Conservation (phyloP, 768 basidiomycete species). For the Strobilomyces dryophilus region DNA sequence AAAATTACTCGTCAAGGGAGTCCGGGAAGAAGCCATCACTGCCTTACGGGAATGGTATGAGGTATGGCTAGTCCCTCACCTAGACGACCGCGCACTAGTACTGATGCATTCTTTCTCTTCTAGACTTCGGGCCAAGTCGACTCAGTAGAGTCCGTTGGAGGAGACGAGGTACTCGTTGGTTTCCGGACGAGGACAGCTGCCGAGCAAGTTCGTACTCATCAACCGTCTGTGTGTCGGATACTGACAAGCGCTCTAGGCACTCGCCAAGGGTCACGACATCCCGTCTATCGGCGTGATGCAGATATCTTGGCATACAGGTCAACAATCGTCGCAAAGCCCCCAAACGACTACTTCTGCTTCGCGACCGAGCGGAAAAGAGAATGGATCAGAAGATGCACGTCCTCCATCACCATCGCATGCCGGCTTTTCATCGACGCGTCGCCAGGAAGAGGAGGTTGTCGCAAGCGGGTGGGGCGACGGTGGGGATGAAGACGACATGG, state of each 20-base stretch:
- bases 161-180: conserved; percentile 56
- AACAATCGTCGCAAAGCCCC: conserved; percentile 19
- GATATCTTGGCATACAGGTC: conserved; percentile 59
- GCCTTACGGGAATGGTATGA: conserved; percentile 82
- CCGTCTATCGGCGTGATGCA: conserved; percentile 63
- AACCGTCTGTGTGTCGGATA: background rate
- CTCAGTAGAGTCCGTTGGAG: conserved; percentile 49
- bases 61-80: conserved; percentile 34
- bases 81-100: background rate
- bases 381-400: conserved; percentile 24
- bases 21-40: conserved; percentile 49
- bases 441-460: conserved; percentile 57
- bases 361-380: conserved; percentile 20
- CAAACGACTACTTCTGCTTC: conserved; percentile 12
- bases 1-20: conserved; percentile 72
- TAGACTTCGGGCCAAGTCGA: conserved; percentile 73
- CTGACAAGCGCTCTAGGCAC: conserved; percentile 43
- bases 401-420: conserved; percentile 12
- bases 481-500: conserved; percentile 71
- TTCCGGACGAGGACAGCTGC: conserved; percentile 73
- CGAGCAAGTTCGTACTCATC: conserved; percentile 57
- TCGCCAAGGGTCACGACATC: conserved; percentile 67
- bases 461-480: conserved; percentile 69
- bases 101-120: conserved; percentile 4
- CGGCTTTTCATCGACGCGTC: conserved; percentile 29